Conservation (phyloP, 352 stramenopile species). For the Globisporangium emineosum region DNA sequence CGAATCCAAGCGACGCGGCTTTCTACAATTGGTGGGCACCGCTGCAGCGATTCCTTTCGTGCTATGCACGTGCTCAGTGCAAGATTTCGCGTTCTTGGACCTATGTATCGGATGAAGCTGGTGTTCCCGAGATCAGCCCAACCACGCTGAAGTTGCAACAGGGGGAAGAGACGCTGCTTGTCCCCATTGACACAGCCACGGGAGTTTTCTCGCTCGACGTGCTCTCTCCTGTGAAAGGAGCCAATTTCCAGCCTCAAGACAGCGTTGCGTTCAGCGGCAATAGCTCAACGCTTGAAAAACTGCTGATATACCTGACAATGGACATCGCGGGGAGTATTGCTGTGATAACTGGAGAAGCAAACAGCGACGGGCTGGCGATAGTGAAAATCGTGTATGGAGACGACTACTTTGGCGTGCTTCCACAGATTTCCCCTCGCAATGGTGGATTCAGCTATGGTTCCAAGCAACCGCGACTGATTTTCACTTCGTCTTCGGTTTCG, state of each 20-base stretch:
- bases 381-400: conserved; percentile 12
- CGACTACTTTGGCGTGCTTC: conserved; percentile 12
- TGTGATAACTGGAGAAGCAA: neutral
- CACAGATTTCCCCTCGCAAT: neutral
- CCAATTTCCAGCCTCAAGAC: neutral
- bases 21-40: conserved; percentile 30
- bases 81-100: neutral
- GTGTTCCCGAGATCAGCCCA: neutral
- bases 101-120: neutral
- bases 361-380: neutral
- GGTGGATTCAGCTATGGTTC: neutral
- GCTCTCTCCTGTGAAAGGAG: neutral
- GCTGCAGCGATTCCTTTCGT: conserved; percentile 25
- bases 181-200: neutral
- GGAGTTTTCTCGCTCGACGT: conserved; percentile 4
- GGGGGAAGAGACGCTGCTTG: conserved; percentile 1
- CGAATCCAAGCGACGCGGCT: neutral
- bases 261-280: conserved; percentile 1
- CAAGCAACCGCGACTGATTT: neutral
- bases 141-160: conserved; percentile 2
- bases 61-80: conserved; percentile 23
- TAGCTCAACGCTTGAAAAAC: conserved; percentile 1
- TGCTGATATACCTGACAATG: conserved; percentile 13
- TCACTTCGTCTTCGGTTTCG: neutral
- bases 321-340: conserved; percentile 4